These are phyloP conservation scores for Lentinula boryana DNA, from an alignment of 768 basidiomycete genomes.

Conservation along the genomic window DNA sequence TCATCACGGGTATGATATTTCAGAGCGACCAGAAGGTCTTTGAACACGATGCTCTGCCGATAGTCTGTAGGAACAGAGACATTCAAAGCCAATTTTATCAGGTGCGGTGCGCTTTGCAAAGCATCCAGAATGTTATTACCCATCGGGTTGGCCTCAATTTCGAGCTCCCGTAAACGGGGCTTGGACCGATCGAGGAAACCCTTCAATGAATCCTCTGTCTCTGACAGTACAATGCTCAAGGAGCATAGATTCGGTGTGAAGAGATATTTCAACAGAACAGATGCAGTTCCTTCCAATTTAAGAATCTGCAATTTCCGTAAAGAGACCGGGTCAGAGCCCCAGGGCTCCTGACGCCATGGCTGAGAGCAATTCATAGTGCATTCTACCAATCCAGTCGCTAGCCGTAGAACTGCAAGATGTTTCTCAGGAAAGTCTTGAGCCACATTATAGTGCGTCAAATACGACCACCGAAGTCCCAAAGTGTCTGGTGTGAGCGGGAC, in stretches of 20 bases:
- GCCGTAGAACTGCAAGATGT: background rate
- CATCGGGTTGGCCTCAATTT: background rate
- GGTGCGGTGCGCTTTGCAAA: background rate
- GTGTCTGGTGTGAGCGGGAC: background rate
- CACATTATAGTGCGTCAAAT: background rate
- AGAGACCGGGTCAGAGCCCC: background rate
- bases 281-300: background rate
- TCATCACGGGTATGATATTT: background rate
- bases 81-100: background rate
- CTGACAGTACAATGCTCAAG: background rate
- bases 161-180: background rate
- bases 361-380: background rate
- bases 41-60: background rate
- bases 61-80: background rate
- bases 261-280: background rate
- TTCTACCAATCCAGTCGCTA: background rate
- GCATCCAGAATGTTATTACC: background rate
- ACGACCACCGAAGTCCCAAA: background rate
- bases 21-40: background rate
- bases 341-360: background rate
- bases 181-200: background rate
- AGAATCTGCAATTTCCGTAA: background rate
- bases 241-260: background rate
- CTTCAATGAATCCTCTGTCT: background rate
- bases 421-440: background rate